These are phyloP conservation scores for Volutella citrinella DNA, from an alignment of 2,329 filamentous ascomycete genomes.

Conservation along the genomic window DNA sequence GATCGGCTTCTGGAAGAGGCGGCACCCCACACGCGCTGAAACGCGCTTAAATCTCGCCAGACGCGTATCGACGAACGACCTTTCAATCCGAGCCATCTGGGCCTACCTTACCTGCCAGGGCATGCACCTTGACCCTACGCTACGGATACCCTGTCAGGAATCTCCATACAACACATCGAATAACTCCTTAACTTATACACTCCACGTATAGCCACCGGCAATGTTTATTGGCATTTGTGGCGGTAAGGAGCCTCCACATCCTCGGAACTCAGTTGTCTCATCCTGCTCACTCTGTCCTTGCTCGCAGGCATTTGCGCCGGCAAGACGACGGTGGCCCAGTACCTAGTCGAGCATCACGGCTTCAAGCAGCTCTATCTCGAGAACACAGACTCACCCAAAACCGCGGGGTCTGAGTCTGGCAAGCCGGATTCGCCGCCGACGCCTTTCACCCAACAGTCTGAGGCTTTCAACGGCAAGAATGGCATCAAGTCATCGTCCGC, in stretches of 20 bases:
- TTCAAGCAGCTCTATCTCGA: slow-evolving; percentile 71
- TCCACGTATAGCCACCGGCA: no score
- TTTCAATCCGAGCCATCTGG: no score
- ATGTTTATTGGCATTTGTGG: slow-evolving; percentile 80
- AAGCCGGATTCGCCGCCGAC: slow-evolving; percentile 8
- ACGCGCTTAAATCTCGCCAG: slow-evolving; percentile 18
- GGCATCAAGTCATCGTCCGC: slow-evolving; percentile 22
- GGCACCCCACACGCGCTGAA: slow-evolving; percentile 11
- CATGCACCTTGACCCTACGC: no score
- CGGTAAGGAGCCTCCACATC: slow-evolving; percentile 41
- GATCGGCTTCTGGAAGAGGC: slow-evolving; percentile 13
- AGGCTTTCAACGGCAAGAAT: slow-evolving; percentile 26
- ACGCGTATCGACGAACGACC: slow-evolving; percentile 12
- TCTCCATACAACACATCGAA: no score
- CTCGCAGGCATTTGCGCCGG: slow-evolving; percentile 86
- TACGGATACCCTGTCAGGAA: no score
- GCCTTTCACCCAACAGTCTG: slow-evolving; percentile 15
- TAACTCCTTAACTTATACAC: no score
- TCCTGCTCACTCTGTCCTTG: slow-evolving; percentile 9
- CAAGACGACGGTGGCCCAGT: slow-evolving; percentile 85
- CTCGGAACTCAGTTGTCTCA: slow-evolving; percentile 9
- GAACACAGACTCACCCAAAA: slow-evolving; percentile 3
- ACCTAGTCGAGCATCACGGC: slow-evolving; percentile 78
- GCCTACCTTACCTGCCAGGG: no score
- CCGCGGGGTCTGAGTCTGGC: slow-evolving; percentile 10